Conservation (phyloP, 352 stramenopile genomes). For the Pythium graminicola region DNA sequence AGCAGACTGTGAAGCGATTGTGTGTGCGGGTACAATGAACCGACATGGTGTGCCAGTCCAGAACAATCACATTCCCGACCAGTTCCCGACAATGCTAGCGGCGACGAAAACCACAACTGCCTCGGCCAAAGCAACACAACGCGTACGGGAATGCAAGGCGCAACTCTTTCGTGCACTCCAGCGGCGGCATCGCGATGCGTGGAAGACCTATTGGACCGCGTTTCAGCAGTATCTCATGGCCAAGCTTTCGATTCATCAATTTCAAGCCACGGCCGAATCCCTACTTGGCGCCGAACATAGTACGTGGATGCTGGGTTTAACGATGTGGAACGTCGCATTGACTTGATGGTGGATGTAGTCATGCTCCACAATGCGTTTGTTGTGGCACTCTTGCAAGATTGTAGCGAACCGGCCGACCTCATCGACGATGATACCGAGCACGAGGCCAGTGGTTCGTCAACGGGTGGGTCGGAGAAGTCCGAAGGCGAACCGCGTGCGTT, state of each 20-base stretch:
- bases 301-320: conserved; percentile 15
- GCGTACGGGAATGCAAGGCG: conserved; percentile 50
- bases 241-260: conserved; percentile 46
- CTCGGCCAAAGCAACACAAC: conserved; percentile 4
- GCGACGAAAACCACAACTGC: background rate
- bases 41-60: conserved; percentile 5
- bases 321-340: background rate
- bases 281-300: conserved; percentile 45
- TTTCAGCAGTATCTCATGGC: conserved; percentile 56
- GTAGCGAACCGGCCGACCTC: conserved; percentile 5
- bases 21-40: conserved; percentile 6
- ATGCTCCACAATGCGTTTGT: conserved; percentile 60
- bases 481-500: conserved; percentile 28
- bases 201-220: conserved; percentile 50
- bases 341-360: conserved; percentile 12
- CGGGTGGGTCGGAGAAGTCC: conserved; percentile 8
- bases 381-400: conserved; percentile 42
- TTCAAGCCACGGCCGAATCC: conserved; percentile 38
- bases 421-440: conserved; percentile 4
- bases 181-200: conserved; percentile 36
- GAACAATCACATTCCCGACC: conserved; percentile 5
- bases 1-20: too few relatives aligned
- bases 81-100: background rate
- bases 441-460: conserved; percentile 8
- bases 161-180: conserved; percentile 61